Percentiles rank a stretch among this genome's conserved stretches.
phyloP scores from a whole-genome alignment of 208 protist species.

The Trypanosoma boissoni region DNA sequence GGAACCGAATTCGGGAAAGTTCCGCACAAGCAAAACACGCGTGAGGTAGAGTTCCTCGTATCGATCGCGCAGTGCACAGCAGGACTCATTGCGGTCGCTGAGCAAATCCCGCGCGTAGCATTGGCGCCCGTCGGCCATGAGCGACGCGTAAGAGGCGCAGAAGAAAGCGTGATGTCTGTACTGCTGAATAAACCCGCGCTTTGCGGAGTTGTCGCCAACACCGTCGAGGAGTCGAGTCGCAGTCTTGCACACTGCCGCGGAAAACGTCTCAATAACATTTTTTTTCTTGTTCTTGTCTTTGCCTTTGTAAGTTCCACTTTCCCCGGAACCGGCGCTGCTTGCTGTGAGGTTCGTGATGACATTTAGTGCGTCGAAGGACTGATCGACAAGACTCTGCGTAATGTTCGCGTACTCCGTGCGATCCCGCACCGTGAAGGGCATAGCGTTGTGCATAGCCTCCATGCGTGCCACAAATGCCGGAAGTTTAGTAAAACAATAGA shows the following conservation, averaged over 20 bases:
- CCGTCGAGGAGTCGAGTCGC: slow-evolving; percentile 53
- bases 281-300: too few relatives aligned
- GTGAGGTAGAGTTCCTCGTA: slow-evolving; percentile 88
- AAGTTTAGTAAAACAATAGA: slow-evolving; percentile 80
- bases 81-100: slow-evolving; percentile 61
- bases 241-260: slow-evolving; percentile 35
- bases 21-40: slow-evolving; percentile 63
- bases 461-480: slow-evolving; percentile 69
- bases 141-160: slow-evolving; percentile 73
- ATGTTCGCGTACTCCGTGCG: slow-evolving; percentile 74
- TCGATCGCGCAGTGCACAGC: slow-evolving; percentile 62
- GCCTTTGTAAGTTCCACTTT: too few relatives aligned
- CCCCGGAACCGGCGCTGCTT: slow-evolving; percentile 26
- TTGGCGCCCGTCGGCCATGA: slow-evolving; percentile 21
- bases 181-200: slow-evolving; percentile 78
- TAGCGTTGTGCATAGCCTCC: slow-evolving; percentile 68
- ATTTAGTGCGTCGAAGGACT: slow-evolving; percentile 80
- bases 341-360: slow-evolving; percentile 56
- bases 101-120: slow-evolving; percentile 61
- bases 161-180: slow-evolving; percentile 90
- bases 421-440: slow-evolving; percentile 54
- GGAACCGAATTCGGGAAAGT: slow-evolving; percentile 75
- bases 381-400: slow-evolving; percentile 68
- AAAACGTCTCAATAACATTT: too few relatives aligned
- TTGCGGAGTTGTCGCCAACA: slow-evolving; percentile 47